These are phyloP conservation scores for Saccharomycopsis crataegensis DNA, from an alignment of 1,139 yeast genomes.

Conservation along the genomic window DNA sequence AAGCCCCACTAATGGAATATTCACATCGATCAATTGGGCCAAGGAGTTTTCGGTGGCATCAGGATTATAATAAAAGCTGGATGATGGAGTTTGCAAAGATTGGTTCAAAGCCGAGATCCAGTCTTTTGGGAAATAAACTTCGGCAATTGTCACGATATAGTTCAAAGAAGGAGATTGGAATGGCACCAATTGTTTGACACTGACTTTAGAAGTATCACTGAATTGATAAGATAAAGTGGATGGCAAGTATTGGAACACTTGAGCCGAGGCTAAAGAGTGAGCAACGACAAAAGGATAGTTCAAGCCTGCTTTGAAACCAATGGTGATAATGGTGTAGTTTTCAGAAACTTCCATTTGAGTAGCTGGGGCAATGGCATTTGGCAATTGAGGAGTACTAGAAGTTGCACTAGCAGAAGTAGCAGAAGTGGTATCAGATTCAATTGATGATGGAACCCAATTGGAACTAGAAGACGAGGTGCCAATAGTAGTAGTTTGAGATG, in stretches of 20 bases:
- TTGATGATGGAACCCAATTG: conserved; percentile 15
- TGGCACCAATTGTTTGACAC: conserved; percentile 59
- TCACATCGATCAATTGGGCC: conserved; percentile 52
- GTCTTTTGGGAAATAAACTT: conserved; percentile 59
- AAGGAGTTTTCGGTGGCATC: conserved; percentile 40
- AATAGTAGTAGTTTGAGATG: neutral
- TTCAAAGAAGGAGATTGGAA: conserved; percentile 40
- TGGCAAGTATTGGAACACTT: conserved; percentile 67
- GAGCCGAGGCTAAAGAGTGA: conserved; percentile 64
- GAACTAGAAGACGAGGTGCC: neutral
- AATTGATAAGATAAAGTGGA: conserved; percentile 48
- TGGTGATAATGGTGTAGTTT: conserved; percentile 47
- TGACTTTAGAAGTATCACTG: conserved; percentile 33
- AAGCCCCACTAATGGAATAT: conserved; percentile 25
- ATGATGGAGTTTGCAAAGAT: conserved; percentile 36
- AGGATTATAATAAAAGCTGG: conserved; percentile 45
- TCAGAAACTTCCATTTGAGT: conserved; percentile 15
- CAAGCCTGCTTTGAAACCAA: conserved; percentile 64
- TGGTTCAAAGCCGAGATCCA: conserved; percentile 39
- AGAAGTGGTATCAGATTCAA: conserved; percentile 3
- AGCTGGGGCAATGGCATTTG: conserved; percentile 61
- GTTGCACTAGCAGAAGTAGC: conserved; percentile 18
- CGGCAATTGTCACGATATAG: conserved; percentile 70
- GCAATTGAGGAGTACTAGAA: conserved; percentile 47
- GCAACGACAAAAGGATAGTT: conserved; percentile 67